phyloP scores from a whole-genome alignment of 2,329 filamentous ascomycete species.

The Lachnellula arida region DNA sequence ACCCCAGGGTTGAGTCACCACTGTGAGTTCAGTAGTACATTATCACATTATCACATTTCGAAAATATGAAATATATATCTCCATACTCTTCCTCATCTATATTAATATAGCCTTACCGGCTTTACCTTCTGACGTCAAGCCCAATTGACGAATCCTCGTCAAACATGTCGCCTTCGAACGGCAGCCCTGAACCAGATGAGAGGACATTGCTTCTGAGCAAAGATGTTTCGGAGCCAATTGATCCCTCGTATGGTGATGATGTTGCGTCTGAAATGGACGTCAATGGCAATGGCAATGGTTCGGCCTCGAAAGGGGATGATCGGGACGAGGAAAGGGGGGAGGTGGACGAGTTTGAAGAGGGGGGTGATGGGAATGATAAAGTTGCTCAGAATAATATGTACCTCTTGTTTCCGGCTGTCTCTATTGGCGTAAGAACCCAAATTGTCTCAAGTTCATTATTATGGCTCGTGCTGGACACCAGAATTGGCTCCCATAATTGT shows the following conservation, averaged over 20 bases:
- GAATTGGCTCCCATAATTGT: too few relatives aligned
- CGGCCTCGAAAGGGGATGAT: background rate
- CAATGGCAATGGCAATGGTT: background rate
- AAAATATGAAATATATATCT: too few relatives aligned
- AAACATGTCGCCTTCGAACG: background rate
- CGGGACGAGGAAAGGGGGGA: conserved; percentile 14
- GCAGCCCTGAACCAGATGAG: conserved; percentile 1
- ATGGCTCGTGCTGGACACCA: background rate
- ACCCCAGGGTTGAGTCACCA: too few relatives aligned
- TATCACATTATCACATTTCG: too few relatives aligned
- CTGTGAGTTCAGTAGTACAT: too few relatives aligned
- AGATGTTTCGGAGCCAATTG: background rate
- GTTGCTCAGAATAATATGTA: conserved; percentile 41
- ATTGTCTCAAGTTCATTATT: background rate
- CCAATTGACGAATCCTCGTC: too few relatives aligned
- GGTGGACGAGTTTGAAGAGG: background rate
- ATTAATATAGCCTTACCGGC: too few relatives aligned
- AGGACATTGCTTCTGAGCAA: conserved; percentile 3
- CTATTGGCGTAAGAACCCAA: conserved; percentile 48
- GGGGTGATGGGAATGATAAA: conserved; percentile 18
- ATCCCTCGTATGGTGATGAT: background rate
- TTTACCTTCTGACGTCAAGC: too few relatives aligned
- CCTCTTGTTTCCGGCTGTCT: conserved; percentile 57
- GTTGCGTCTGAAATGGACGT: background rate
- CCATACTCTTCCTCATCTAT: too few relatives aligned